A percentile compares a stretch with the other conserved stretches of the same genome.
phyloP scores from a whole-genome alignment of 139 green algal species.

The Deuterostichococcus epilithicus region DNA sequence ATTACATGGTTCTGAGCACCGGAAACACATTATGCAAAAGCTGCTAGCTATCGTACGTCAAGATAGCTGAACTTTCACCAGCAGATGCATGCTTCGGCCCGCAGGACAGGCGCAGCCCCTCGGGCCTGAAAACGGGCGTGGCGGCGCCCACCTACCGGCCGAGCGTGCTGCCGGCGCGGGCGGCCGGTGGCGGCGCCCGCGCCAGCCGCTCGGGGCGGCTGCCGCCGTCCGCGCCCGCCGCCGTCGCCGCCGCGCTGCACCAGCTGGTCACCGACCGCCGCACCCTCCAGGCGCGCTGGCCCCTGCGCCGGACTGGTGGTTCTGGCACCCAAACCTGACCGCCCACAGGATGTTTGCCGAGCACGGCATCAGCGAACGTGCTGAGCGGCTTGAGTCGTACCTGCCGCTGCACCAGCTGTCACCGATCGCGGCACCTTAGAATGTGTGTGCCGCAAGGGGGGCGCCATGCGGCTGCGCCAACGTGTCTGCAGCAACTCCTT shows the following conservation, averaged over 20 bases:
- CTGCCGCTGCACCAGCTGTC: too few species aligned
- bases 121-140: slow-evolving; percentile 18
- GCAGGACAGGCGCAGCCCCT: slow-evolving; percentile 3
- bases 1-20: too few species aligned
- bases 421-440: too few species aligned
- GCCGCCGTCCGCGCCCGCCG: slow-evolving; percentile 17
- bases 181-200: background rate
- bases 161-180: background rate
- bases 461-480: too few species aligned
- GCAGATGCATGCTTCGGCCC: background rate
- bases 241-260: slow-evolving; percentile 24
- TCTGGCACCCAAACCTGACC: too few species aligned
- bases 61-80: background rate
- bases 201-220: slow-evolving; percentile 9
- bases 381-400: too few species aligned
- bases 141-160: slow-evolving; percentile 2
- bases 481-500: too few species aligned
- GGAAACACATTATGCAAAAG: background rate
- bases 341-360: too few species aligned
- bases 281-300: slow-evolving; percentile 22
- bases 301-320: background rate
- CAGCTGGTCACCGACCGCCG: slow-evolving; percentile 21
- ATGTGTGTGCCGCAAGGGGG: too few species aligned
- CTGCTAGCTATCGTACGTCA: background rate
- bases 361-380: too few species aligned